Base-by-base conservation (phyloP, 441 rosid species). In the Populus trichocarpa region DNA sequence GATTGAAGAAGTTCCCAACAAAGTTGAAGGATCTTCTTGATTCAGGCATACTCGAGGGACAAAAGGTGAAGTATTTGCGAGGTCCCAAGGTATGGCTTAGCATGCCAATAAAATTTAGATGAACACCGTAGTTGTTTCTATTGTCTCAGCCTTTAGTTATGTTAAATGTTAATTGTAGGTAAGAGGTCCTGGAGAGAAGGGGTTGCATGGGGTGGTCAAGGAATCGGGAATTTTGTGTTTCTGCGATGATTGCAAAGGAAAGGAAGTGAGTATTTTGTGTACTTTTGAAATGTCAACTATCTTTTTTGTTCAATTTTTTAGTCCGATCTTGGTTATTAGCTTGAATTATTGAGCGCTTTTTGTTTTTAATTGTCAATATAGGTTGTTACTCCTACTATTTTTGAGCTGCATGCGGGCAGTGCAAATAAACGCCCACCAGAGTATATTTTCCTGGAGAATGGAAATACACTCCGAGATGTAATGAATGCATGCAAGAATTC, bases 351-450 rank as follows among this genome's bases (percentile, higher is more conserved):
- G 66, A 73, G 59, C 70, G 67, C 64, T 30, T 35, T 75, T 76
- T 69, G 67, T 53, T 35, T 64, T 70, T 7, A 6, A 74, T 26
- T 80, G 46, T n/a, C 28, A 77, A 71, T 78, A 70, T 79, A 96
- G 99, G 90, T 87, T 75, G 88, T 94, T 75, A 73, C 88, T 0
- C 90, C 99, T 66, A 40, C 83, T 26, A 63, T 82, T 33, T 96
- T 80, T 71, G 98, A 94, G 90, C 26, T 84, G 83, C 99, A 96
- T 87, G 99, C 99, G 33, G 88, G 87, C 75, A 91, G 97, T 88
- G 36, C 87, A 69, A 96, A 96, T 83, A 92, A 92, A 78, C 93
- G 90, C n/a, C 97, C 98, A 14, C 90, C 97, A 28, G 99, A 93
- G 75, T 85, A 89, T 83, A 92, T 89, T 75, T 82, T 40, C 81